Evolutionary conservation across 768 basidiomycete genomes (phyloP).

Genomic region (Pulveroboletus sp.): DNA sequence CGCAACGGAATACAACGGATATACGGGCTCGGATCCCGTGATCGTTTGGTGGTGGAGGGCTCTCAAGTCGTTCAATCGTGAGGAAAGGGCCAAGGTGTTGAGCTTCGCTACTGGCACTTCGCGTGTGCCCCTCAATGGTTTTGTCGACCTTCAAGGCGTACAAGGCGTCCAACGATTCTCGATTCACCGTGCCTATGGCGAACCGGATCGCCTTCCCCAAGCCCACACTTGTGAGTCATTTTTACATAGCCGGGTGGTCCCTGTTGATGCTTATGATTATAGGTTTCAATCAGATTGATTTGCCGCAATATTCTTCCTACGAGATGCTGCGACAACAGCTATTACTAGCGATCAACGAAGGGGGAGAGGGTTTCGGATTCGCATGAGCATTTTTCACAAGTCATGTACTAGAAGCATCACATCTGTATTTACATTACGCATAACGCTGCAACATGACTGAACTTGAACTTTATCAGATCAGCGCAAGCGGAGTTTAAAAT

Average conservation of each 20-base stretch:
- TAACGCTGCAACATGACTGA: neutral
- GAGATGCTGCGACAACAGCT: conserved; percentile 93
- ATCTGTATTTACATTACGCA: conserved; percentile 34
- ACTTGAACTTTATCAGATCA: neutral
- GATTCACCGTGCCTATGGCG: conserved; percentile 91
- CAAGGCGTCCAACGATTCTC: conserved; percentile 95
- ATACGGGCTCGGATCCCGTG: conserved; percentile 86
- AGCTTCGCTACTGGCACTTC: conserved; percentile 96
- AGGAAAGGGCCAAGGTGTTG: conserved; percentile 93
- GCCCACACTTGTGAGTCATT: conserved; percentile 78
- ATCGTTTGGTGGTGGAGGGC: conserved; percentile 99
- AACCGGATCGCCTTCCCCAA: conserved; percentile 79
- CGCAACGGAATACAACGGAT: conserved; percentile 89
- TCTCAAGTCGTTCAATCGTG: conserved; percentile 93
- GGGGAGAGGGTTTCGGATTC: conserved; percentile 94
- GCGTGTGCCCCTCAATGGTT: conserved; percentile 91
- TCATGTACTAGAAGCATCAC: conserved; percentile 31
- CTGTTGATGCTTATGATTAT: conserved; percentile 14
- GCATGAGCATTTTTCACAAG: conserved; percentile 34
- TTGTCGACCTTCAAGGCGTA: conserved; percentile 92
- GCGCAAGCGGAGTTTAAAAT: neutral
- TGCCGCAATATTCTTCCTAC: conserved; percentile 93
- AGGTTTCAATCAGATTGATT: conserved; percentile 95
- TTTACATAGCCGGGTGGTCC: neutral
- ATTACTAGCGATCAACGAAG: conserved; percentile 91